phyloP scores from a whole-genome alignment of 1,139 yeast species.

The Yamadazyma siamensis region DNA sequence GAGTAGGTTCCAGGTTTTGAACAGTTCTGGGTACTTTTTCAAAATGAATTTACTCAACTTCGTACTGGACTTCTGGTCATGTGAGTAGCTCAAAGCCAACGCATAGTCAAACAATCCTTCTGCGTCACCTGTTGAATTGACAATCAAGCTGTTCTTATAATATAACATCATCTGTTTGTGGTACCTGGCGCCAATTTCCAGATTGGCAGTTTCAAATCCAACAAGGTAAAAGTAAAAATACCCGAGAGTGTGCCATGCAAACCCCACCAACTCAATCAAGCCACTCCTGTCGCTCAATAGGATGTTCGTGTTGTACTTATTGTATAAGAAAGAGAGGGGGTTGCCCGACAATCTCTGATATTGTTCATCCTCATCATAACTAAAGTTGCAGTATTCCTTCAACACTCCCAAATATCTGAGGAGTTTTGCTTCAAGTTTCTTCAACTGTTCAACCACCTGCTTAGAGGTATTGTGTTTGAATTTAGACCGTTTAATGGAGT shows the following conservation, averaged over 20 bases:
- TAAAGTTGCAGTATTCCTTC: slow-evolving; percentile 23
- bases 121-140: slow-evolving; percentile 38
- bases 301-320: slow-evolving; percentile 34
- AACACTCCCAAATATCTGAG: slow-evolving; percentile 22
- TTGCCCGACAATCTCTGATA: slow-evolving; percentile 12
- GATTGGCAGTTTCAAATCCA: slow-evolving; percentile 25
- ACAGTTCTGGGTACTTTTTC: slow-evolving; percentile 42
- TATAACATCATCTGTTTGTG: slow-evolving; percentile 18
- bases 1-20: slow-evolving; percentile 46
- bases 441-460: slow-evolving; percentile 21
- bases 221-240: slow-evolving; percentile 30
- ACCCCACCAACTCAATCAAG: slow-evolving; percentile 30
- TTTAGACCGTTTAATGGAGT: slow-evolving; percentile 17
- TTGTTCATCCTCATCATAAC: slow-evolving; percentile 22
- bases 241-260: slow-evolving; percentile 41
- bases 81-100: slow-evolving; percentile 29
- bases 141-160: slow-evolving; percentile 37
- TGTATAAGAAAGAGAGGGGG: slow-evolving; percentile 36
- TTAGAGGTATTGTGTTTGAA: slow-evolving; percentile 27
- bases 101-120: slow-evolving; percentile 36
- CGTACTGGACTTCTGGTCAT: slow-evolving; percentile 25
- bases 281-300: slow-evolving; percentile 27
- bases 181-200: slow-evolving; percentile 16
- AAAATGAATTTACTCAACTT: slow-evolving; percentile 42
- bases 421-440: slow-evolving; percentile 18